Conservation (phyloP, 2,329 filamentous ascomycete genomes). For the Myriosclerotinia scirpicola region DNA sequence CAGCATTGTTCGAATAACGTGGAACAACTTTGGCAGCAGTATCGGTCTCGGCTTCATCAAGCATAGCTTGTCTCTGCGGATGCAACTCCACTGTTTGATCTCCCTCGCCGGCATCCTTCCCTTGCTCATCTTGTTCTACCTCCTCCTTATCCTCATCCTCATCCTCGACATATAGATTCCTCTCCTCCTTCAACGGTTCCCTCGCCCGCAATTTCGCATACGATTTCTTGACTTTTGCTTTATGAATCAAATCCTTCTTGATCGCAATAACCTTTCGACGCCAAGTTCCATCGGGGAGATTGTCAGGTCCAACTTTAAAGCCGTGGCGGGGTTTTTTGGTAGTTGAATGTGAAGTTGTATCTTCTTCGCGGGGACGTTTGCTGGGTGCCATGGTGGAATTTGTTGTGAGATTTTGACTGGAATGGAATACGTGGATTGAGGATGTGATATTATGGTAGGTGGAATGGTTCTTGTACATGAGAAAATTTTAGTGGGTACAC, state of each 20-base stretch:
- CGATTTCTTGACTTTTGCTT: conserved; percentile 88
- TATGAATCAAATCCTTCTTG: conserved; percentile 84
- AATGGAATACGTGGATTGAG: background rate
- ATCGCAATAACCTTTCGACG: conserved; percentile 87
- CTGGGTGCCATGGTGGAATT: conserved; percentile 51
- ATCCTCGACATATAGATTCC: conserved; percentile 10
- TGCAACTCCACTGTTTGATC: conserved; percentile 51
- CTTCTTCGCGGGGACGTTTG: conserved; percentile 56
- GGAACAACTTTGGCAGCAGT: conserved; percentile 22
- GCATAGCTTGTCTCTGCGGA: conserved; percentile 59
- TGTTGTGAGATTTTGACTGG: background rate
- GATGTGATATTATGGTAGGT: background rate
- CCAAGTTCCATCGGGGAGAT: conserved; percentile 87
- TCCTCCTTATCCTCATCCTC: background rate
- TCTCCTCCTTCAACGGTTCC: conserved; percentile 28
- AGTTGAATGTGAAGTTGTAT: conserved; percentile 42
- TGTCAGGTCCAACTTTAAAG: conserved; percentile 84
- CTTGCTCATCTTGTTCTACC: background rate
- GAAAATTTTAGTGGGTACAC: conserved; percentile 24
- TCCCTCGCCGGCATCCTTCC: background rate
- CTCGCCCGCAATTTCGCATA: conserved; percentile 81
- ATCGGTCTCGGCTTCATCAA: conserved; percentile 46
- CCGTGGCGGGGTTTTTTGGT: conserved; percentile 63
- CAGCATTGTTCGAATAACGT: conserved; percentile 8
- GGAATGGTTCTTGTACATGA: conserved; percentile 18